A percentile compares a stretch with the other conserved stretches of the same genome.
phyloP scores from a whole-genome alignment of 306 rosid genomes.

The Comarum palustre region DNA sequence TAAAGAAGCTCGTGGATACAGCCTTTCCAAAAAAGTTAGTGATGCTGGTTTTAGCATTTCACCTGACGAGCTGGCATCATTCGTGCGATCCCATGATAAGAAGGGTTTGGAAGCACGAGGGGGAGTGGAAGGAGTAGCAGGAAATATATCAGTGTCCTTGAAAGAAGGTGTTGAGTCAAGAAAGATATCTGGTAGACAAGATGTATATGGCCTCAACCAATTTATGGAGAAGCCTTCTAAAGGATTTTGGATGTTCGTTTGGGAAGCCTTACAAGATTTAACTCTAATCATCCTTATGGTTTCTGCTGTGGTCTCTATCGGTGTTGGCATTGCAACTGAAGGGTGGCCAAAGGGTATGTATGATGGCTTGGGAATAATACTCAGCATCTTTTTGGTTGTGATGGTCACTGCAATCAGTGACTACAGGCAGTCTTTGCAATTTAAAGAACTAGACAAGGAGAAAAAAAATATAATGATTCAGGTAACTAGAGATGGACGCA shows the following conservation, averaged over 20 bases:
- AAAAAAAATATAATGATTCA: conserved; percentile 72
- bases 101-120: conserved; percentile 43
- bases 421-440: conserved; percentile 77
- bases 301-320: conserved; percentile 58
- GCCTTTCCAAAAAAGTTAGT: conserved; percentile 43
- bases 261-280: conserved; percentile 91
- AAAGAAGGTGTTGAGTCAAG: conserved; percentile 47
- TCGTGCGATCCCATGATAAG: conserved; percentile 54
- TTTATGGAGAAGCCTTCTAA: conserved; percentile 62
- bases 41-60: conserved; percentile 68
- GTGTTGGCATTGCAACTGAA: conserved; percentile 76
- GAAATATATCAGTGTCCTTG: conserved; percentile 39
- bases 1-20: conserved; percentile 26
- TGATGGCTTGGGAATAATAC: conserved; percentile 84
- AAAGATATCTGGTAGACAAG: conserved; percentile 48
- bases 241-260: conserved; percentile 76
- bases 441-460: conserved; percentile 77
- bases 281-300: conserved; percentile 69
- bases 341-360: conserved; percentile 84
- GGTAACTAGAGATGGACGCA: conserved; percentile 66
- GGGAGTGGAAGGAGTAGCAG: conserved; percentile 65
- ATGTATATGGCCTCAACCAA: conserved; percentile 49
- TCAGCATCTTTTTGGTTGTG: conserved; percentile 64
- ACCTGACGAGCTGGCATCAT: conserved; percentile 58
- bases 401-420: conserved; percentile 81